Base-by-base conservation (phyloP, 768 basidiomycete genomes). In the Phlebiopsis gigantea region DNA sequence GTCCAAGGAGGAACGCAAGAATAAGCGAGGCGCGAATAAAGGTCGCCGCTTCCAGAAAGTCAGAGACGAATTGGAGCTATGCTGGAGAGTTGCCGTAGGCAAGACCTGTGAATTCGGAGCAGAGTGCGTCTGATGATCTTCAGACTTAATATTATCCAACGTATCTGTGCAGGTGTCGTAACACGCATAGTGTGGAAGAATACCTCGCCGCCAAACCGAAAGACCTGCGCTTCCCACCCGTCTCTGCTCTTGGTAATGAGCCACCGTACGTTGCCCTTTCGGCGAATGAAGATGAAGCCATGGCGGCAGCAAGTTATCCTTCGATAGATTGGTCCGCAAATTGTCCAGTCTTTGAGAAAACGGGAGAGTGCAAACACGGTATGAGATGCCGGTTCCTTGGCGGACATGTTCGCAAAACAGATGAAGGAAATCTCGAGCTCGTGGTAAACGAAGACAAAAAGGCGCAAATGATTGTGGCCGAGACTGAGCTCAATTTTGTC, bases 351-450 rank as follows among this genome's bases (percentile, higher is more conserved):
- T 90, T 81, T 63, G 71, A 74, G 15, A 81, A 83, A 60, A 76
- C 77, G 17, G 93, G 93, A 1, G 80, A 84, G 61, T 97, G 93
- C 73, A 81, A 82, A 52, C 83, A 81, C 63, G 97, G 94, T 10
- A 85, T 90, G 69, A 92, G 93, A 69, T 99, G 97, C 68, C 84
- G 97, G 1, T 97, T 89, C 71, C 79, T 97, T 5, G 87, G 88
- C 12, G 85, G 81, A 2, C 96, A 99, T 69, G 72, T 87, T 10
- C 71, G 66, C 17, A 71, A 72, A 31, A 74, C 78, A 29, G 76
- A 76, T 15, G 71, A 73, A 14, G 83, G 81, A 1, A 60, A 69
- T 1, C 62, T 81, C 15, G 68, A 69, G 24, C 65, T 87, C 0
- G 58, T 78, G 0, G 72, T 72, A 5, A 83, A 92, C 62, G 80